Evolutionary conservation across 1,284 basidiomycete genomes (phyloP), one percentile per base, ranked within the genome.

Genomic region (Schizophyllum amplum): DNA sequence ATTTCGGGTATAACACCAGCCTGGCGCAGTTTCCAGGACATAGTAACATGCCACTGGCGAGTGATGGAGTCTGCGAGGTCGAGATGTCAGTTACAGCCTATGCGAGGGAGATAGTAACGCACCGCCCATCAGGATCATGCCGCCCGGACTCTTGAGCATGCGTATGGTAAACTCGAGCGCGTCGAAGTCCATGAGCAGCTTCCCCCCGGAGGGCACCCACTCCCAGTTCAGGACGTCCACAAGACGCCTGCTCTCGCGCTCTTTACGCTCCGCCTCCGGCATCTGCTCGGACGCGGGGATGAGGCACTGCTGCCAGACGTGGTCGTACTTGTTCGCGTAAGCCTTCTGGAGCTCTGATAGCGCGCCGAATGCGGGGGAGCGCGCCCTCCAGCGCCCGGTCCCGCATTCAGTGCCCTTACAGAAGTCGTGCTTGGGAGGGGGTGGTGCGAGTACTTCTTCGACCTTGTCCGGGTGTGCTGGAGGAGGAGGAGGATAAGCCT

Each of bases 21-120:
- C 52, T 62, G 58, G 47, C 62, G 56, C 24, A 68, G 53, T 11
- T 61, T 53, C 33, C 64, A 63, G 13, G 61, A 61, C 11, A 67
- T 56, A 0, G 62, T 56, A 47, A 65, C 62, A 27, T 59, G 49
- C 46, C 65, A 62, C 53, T 66, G 64, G 54, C 62, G 60, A 7
- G 63, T 61, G 27, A 66, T 66, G 4, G 64, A 67, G 51, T 67
- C 65, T 67, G 53, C 5, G 27, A 17, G 33, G 17, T 13, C 33
- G 17, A 42, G 7, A 9, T 42, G 7, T 13, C 13, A 4, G 3
- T 9, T 9, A 42, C 33, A 17, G 17, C 3, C 33, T 3, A 9
- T 9, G 33, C 11, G 27, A 6, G 17, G 13, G 33, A 9, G 4
- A 17, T 17, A 17, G 33, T 17, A 17, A 42, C 33, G 33, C 33